phyloP scores from a whole-genome alignment of 1,284 basidiomycete genomes.

The Wallemia hederae region DNA sequence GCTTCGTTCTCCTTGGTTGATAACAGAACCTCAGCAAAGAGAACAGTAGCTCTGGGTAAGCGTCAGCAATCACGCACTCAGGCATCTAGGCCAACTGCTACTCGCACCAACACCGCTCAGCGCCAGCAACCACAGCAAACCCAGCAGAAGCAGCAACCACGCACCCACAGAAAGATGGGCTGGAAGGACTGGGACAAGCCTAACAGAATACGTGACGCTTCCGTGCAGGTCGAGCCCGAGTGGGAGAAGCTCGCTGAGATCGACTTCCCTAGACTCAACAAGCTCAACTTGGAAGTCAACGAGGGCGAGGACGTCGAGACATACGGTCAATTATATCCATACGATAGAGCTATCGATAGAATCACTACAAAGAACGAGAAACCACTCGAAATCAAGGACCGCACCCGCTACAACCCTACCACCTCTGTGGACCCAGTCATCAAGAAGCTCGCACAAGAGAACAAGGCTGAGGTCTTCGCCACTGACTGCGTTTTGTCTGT shows the following conservation, averaged over 20 bases:
- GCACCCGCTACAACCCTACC: constrained; percentile 88
- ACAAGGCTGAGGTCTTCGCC: constrained; percentile 58
- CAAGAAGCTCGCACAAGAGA: constrained; percentile 52
- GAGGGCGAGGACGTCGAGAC: constrained; percentile 55
- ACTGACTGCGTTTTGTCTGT: constrained; percentile 89
- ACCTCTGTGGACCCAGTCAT: constrained; percentile 94
- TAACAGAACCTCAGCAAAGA: constrained; percentile 27
- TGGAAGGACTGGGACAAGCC: constrained; percentile 22
- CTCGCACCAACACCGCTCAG: not conserved
- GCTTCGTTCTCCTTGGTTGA: constrained; percentile 92
- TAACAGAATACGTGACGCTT: constrained; percentile 71
- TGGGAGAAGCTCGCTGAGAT: constrained; percentile 94
- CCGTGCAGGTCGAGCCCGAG: constrained; percentile 64
- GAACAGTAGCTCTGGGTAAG: not conserved
- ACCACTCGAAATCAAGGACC: constrained; percentile 69
- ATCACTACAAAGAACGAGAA: constrained; percentile 76
- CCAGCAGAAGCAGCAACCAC: constrained; percentile 5
- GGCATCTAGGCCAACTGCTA: not conserved
- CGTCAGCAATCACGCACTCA: not conserved
- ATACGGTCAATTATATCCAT: constrained; percentile 70
- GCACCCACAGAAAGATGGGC: constrained; percentile 6
- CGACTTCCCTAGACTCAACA: constrained; percentile 74
- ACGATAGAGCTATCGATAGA: constrained; percentile 87
- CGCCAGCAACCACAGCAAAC: not conserved
- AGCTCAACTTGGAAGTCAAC: constrained; percentile 73